phyloP scores from a whole-genome alignment of 306 rosid species.

The Macrotyloma uniflorum region DNA sequence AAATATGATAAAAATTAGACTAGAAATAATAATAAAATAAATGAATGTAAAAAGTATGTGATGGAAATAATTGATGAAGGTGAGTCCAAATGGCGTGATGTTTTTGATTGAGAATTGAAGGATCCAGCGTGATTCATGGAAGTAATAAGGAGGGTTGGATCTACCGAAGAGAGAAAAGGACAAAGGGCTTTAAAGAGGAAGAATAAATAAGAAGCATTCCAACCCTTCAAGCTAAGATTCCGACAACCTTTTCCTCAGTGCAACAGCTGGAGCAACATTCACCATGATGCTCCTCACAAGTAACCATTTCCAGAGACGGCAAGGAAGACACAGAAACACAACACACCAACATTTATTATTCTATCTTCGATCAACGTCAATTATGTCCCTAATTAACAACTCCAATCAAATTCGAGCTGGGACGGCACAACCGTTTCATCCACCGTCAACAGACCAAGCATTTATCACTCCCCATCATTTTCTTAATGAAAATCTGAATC shows the following conservation, averaged over 20 bases:
- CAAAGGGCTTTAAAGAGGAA: slow-evolving; percentile 20
- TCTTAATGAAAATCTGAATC: background rate
- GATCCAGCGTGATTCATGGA: background rate
- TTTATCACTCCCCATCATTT: slow-evolving; percentile 5
- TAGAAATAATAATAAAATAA: too few relatives aligned
- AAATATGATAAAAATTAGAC: too few relatives aligned
- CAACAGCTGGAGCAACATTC: slow-evolving; percentile 43
- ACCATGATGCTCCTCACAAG: background rate
- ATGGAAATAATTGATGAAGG: background rate
- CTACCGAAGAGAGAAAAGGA: slow-evolving; percentile 21
- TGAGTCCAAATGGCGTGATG: slow-evolving; percentile 32
- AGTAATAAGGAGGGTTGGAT: slow-evolving; percentile 26
- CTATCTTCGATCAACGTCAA: background rate
- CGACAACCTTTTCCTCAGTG: slow-evolving; percentile 33
- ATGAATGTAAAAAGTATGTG: too few relatives aligned
- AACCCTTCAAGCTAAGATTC: slow-evolving; percentile 15
- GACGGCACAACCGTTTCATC: slow-evolving; percentile 41
- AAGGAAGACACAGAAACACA: slow-evolving; percentile 2
- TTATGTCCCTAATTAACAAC: slow-evolving; percentile 27
- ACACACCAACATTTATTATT: background rate
- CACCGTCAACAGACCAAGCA: slow-evolving; percentile 10
- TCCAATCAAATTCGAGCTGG: slow-evolving; percentile 36
- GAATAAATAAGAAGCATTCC: slow-evolving; percentile 10
- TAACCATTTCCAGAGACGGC: slow-evolving; percentile 37
- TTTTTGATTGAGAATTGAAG: slow-evolving; percentile 8